These are phyloP conservation scores for Coemansia nantahalensis DNA, from an alignment of 192 early-diverging fungal species.

Conservation along the genomic window DNA sequence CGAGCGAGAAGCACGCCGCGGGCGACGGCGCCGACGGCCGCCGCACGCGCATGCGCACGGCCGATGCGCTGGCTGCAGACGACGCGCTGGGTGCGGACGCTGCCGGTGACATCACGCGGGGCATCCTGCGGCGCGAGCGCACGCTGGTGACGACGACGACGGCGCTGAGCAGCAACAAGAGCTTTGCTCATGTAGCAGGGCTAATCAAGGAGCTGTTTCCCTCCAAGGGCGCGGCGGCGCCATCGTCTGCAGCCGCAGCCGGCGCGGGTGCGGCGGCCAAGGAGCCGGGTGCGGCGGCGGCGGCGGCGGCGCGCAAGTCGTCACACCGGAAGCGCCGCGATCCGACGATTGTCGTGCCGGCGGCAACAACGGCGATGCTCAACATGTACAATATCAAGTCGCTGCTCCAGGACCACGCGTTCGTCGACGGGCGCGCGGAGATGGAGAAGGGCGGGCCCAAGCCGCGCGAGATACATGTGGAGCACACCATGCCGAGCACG, in stretches of 20 bases:
- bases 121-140: constrained; percentile 36
- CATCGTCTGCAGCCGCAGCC: neutral
- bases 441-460: constrained; percentile 67
- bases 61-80: neutral
- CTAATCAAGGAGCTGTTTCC: constrained; percentile 44
- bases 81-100: neutral
- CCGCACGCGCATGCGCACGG: constrained; percentile 9
- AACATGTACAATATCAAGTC: constrained; percentile 88
- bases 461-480: constrained; percentile 60
- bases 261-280: constrained; percentile 11
- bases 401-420: constrained; percentile 76
- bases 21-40: constrained; percentile 8
- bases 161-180: constrained; percentile 41
- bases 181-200: constrained; percentile 37
- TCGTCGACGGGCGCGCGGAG: constrained; percentile 60
- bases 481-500: constrained; percentile 49
- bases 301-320: constrained; percentile 7
- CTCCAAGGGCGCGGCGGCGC: constrained; percentile 9
- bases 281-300: constrained; percentile 5
- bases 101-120: constrained; percentile 22
- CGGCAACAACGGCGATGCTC: constrained; percentile 75
- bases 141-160: constrained; percentile 27
- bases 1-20: neutral
- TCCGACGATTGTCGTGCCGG: constrained; percentile 93
- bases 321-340: constrained; percentile 40